Base-by-base conservation (phyloP, 192 early-diverging fungal genomes). In the Dimargaris xerosporica region DNA sequence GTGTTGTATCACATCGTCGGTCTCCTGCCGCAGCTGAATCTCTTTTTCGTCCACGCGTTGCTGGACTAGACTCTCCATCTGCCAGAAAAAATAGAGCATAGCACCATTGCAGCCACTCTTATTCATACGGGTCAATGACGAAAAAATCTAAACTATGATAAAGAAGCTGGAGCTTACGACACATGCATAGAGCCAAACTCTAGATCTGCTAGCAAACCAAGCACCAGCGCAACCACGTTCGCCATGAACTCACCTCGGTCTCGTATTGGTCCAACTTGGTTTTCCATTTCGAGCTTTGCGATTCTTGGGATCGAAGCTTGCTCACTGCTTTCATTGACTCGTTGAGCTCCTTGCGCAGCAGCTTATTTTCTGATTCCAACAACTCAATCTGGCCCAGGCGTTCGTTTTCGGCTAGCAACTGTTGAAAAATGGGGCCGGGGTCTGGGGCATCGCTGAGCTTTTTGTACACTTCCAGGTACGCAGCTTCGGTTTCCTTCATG, bases 381-480 rank as follows among this genome's bases (percentile, higher is more conserved):
- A 69, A 42, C 4, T 67, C 70, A 30, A 78, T 67, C 54, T 80
- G 71, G 6, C 71, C 72, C 5, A 78, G 55, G 51, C 65, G 64
- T 45, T 70, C 64, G 1, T 44, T 31, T 34, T 80, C 73, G 23
- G 65, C 63, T 39, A 64, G 31, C 34, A 75, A 62, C 10, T 80
- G 73, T 25, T 82, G 73, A 45, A 91, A 70, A 10, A 91, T 72
- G 46, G 84, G 82, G 12, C 79, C 77, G 0, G 92, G 92, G 73
- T 95, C 90, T 0, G 91, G 90, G 12, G 85, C 88, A 44, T 89
- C 84, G 42, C 85, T 82, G 7, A 93, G 73, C 39, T 82, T 63
- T 63, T 88, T 87, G 75, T 93, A 94, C 50, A 93, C 66, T 23
- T 76, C 75, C 30, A 96, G 74, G 65, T 93, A 96, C 19, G 80